Base-by-base conservation (phyloP, 2,329 filamentous ascomycete species). In the Paraphoma chrysanthemicola region DNA sequence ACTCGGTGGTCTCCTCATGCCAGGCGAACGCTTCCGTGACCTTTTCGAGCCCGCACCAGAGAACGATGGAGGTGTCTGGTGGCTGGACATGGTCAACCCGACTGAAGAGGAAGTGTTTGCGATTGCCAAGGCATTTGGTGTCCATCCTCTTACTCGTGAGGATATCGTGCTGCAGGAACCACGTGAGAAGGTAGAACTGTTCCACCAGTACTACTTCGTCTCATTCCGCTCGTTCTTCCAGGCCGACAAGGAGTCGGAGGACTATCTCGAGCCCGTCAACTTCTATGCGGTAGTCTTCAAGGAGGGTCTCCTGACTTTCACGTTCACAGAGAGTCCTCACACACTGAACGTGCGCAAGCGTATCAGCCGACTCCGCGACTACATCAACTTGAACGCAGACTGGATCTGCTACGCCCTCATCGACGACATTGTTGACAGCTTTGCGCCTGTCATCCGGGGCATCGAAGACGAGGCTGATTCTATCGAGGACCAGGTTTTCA, bases 361-460 rank as follows among this genome's bases (percentile, higher is more conserved):
- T 77, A 98, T 99, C 69, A 89, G 92, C 23, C 90, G 92, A 66
- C 83, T 99, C 53, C 94, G 96, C 72, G 95, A 99, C 72, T 98
- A 97, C 72, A 91, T 98, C 68, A 89, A 93, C 59, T 84, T 99
- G 39, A 96, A 92, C 73, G 93, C 93, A 66, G 95, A 99, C 78
- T 99, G 96, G 94, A 96, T 98, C 67, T 99, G 95, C 82, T 99
- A 99, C 74, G 95, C 95, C 43, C 85, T 99, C 72, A 98, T 99
- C 74, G 95, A 99, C 77, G 92, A 99, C 73, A 99, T 99, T 72
- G 95, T 98, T 57, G 95, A 99, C 80, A 92, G 88, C 18, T 99
- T 98, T 71, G 93, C 91, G 0, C 94, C 94, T 12, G 88, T 93
- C 30, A 96, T 99, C 62, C 88, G 88, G 54, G 89, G 91, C 52